Conservation (phyloP, 306 rosid species). For the Pyrus bretschneideri region DNA sequence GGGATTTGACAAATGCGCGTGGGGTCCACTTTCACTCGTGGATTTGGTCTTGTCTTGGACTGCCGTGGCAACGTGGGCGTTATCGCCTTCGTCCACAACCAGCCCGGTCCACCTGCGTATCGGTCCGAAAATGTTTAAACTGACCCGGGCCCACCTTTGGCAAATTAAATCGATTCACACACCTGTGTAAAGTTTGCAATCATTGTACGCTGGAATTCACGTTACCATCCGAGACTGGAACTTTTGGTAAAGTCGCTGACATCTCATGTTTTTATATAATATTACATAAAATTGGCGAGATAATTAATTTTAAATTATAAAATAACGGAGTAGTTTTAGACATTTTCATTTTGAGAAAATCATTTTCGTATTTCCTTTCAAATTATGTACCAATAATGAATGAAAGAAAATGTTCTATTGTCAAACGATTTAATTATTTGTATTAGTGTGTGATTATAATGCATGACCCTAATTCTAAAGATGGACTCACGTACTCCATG, state of each 20-base stretch:
- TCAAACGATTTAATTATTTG: too few relatives aligned
- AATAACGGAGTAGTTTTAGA: rapidly evolving
- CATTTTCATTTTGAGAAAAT: too few relatives aligned
- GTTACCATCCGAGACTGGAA: background rate
- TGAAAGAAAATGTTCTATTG: too few relatives aligned
- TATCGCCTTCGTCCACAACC: slow-evolving; percentile 24
- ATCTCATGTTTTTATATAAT: too few relatives aligned
- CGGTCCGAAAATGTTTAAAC: background rate
- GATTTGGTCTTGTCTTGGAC: background rate
- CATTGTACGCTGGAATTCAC: background rate
- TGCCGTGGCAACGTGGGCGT: slow-evolving; percentile 9
- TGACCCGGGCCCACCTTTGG: background rate
- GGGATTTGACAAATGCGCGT: background rate
- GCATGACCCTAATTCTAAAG: background rate
- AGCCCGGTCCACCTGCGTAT: slow-evolving; percentile 7
- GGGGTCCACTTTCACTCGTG: background rate
- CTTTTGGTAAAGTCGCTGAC: rapidly evolving
- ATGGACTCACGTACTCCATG: background rate
- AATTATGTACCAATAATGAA: too few relatives aligned
- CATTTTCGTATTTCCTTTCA: too few relatives aligned
- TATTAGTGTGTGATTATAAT: too few relatives aligned
- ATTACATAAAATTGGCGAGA: too few relatives aligned
- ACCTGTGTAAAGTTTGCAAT: background rate
- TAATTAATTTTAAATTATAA: too few relatives aligned
- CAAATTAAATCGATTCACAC: background rate